Base-by-base conservation (phyloP, 2,329 filamentous ascomycete species). In the Exophiala xenobiotica region DNA sequence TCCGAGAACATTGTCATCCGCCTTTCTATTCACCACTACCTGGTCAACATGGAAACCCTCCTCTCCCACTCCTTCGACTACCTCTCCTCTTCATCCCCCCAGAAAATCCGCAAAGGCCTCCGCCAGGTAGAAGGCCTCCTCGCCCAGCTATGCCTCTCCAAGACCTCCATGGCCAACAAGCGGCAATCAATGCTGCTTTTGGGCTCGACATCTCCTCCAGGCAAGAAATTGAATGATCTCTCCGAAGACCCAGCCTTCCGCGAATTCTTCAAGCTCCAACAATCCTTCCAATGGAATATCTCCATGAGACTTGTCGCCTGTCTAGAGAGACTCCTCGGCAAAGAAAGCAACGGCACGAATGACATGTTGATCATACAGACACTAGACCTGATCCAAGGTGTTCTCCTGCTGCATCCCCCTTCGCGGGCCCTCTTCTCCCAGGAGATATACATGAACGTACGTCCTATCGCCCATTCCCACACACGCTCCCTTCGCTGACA, bases 211-310 rank as follows among this genome's bases (percentile, higher is more conserved):
- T 63, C 68, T 2, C 71, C 74, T 7, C 69, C 71, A 23, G 73
- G 74, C 46, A 90, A 88, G 71, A 77, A 78, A 11, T 78, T 96
- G 43, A 74, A 75, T 18, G 85, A 90, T 51, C 74, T 96, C 57
- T 79, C 81, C 44, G 81, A 85, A 58, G 93, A 97, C 69, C 89
- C 88, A 16, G 92, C 91, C 16, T 97, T 96, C 67, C 79, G 89
- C 60, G 90, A 96, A 70, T 97, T 97, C 75, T 96, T 96, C 76
- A 90, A 95, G 68, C 70, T 97, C 60, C 93, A 99, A 70, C 91
- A 97, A 66, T 89, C 91, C 2, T 99, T 99, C 67, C 90, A 97
- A 74, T 97, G 90, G 88, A 99, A 99, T 73, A 89, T 97, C 49
- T 86, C 90, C 11, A 84, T 90, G 72, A 85, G 90, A 54, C 78